These are phyloP conservation scores for Nakazawaea laoshanensis DNA, from an alignment of 805 yeast genomes.

Conservation along the genomic window DNA sequence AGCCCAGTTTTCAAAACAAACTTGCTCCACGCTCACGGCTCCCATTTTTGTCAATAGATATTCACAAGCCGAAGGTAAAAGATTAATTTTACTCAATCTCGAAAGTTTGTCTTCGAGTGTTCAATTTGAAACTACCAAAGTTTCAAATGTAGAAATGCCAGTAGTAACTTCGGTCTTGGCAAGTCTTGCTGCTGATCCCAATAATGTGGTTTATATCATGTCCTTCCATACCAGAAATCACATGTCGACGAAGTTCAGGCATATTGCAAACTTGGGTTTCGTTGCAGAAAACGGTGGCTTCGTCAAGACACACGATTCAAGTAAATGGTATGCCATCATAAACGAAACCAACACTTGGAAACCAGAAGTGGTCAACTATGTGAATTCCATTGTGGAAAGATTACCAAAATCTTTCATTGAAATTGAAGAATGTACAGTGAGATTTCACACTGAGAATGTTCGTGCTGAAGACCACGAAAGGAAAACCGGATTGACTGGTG, in stretches of 20 bases:
- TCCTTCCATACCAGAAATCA: conserved; percentile 58
- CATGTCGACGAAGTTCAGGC: conserved; percentile 58
- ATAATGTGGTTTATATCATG: conserved; percentile 63
- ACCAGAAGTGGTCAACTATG: conserved; percentile 43
- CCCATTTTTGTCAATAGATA: conserved; percentile 27
- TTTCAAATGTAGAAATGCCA: conserved; percentile 51
- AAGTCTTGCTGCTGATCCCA: conserved; percentile 48
- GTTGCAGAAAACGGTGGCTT: conserved; percentile 90
- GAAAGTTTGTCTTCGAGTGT: conserved; percentile 32
- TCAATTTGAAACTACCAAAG: conserved; percentile 23
- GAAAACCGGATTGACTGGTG: conserved; percentile 66
- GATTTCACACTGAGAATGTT: conserved; percentile 67
- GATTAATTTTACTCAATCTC: conserved; percentile 43
- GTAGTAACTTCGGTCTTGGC: conserved; percentile 47
- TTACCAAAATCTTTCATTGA: conserved; percentile 71
- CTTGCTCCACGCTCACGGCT: conserved; percentile 17
- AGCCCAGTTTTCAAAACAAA: conserved; percentile 23
- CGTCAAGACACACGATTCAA: conserved; percentile 42
- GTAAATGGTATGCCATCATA: conserved; percentile 56
- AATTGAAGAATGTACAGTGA: conserved; percentile 66
- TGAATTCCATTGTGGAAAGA: conserved; percentile 61
- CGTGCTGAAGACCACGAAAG: conserved; percentile 55
- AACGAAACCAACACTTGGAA: conserved; percentile 51
- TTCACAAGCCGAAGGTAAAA: conserved; percentile 21
- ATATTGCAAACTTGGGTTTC: conserved; percentile 65